Evolutionary conservation across 73 alveolate species (phyloP).

Genomic region (Paramecium bursaria): DNA sequence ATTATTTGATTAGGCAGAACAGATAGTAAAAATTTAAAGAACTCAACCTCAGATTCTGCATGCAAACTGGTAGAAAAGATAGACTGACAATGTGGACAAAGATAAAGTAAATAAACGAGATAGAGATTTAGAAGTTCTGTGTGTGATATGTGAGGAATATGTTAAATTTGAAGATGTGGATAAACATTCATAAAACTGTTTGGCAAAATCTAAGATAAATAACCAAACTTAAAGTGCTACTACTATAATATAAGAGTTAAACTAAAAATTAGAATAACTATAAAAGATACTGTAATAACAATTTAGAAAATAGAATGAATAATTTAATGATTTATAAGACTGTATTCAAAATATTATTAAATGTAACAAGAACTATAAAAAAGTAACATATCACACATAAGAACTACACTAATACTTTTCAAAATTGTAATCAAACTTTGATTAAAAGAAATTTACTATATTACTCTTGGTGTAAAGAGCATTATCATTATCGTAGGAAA

Average conservation of each 20-base stretch:
- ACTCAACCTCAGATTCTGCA: slow-evolving; percentile 14
- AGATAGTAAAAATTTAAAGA: slow-evolving; percentile 27
- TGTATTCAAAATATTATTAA: not conserved
- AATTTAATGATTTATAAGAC: no score
- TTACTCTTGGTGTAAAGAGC: slow-evolving; percentile 8
- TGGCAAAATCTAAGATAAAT: slow-evolving; percentile 34
- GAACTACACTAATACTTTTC: not conserved
- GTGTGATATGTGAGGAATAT: slow-evolving; percentile 39
- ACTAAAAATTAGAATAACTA: slow-evolving; percentile 17
- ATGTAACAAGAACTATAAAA: not conserved
- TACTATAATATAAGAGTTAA: not conserved
- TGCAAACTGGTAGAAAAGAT: slow-evolving; percentile 9
- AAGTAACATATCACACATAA: not conserved
- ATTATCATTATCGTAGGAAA: slow-evolving; percentile 17
- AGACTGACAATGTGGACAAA: not conserved
- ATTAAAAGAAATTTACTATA: slow-evolving; percentile 22
- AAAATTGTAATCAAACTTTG: slow-evolving; percentile 7
- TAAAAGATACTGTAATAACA: no score
- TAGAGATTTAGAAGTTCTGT: slow-evolving; percentile 11
- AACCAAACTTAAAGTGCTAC: slow-evolving; percentile 23
- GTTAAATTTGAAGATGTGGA: slow-evolving; percentile 44
- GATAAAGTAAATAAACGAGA: not conserved
- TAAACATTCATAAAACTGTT: slow-evolving; percentile 8
- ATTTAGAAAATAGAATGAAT: no score
- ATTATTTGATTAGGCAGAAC: slow-evolving; percentile 22